Base-by-base conservation (phyloP, 176 grass and related monocot species). In the Hordeum marinum region DNA sequence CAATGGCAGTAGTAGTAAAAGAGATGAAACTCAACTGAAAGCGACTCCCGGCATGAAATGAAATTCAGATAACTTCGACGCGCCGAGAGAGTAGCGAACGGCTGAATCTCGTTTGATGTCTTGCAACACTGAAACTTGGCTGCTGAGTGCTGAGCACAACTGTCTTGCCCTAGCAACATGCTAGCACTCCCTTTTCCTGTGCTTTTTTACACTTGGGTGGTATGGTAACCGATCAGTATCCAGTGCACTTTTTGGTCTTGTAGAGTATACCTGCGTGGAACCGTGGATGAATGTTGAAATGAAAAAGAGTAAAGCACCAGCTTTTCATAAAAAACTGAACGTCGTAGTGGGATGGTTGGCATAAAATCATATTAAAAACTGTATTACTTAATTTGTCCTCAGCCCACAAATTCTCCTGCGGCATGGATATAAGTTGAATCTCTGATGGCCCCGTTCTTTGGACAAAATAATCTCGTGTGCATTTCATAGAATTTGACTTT, bases 211-310 rank as follows among this genome's bases (percentile, higher is more conserved):
- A 31, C 68, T 55, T 36, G 70, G 70, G 52, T 55, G 52, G 52
- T 55, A 55, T 63, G 42, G 40, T 20, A 83, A 29, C 61, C 37
- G 69, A 83, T 57, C 70, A 75, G 50, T 75, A 84, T 64, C 40
- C 27, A 64, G 12, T 80, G 9, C 55, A 50, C 40, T 39, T 48
- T 64, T 25, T 25, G 71, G 12, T 37, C 58, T 64, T 50, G 18
- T 6, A 7, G 20, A 75, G 37, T 83, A 54, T 7, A 46, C 27
- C 25, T 61, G 55, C 5, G 50, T 63, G 32, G 32, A 34, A 34
- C 32, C 32, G 32, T 34, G 57, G 40, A 75, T 7, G 21, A 23
- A 40, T 36, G 57, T 64, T 75, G 58, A 75, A 83, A 63, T 84
- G 54, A 50, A 31, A 13, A 83, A 3, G 82, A 75, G 82, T 48